phyloP scores from a whole-genome alignment of 1,284 basidiomycete genomes.

The Stereum hirsutum region DNA sequence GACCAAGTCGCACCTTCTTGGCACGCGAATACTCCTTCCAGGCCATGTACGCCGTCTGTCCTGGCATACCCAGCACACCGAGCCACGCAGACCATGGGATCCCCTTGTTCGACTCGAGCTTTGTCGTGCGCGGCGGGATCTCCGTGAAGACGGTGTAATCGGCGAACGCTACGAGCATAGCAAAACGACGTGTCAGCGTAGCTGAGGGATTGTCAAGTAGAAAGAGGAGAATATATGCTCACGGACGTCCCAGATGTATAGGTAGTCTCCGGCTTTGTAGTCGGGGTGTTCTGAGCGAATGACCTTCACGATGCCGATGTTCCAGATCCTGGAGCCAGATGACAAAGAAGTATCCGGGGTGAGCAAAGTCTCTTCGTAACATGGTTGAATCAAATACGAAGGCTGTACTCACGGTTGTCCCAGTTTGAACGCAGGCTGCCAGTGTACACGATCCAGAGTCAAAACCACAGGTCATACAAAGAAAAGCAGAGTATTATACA shows the following conservation, averaged over 20 bases:
- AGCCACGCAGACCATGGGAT: conserved; percentile 38
- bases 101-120: no score
- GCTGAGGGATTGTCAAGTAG: no score
- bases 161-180: no score
- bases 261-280: conserved; percentile 20
- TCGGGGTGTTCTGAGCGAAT: conserved; percentile 20
- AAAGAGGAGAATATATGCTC: conserved; percentile 4
- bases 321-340: conserved; percentile 11
- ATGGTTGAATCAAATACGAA: not conserved
- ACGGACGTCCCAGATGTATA: conserved; percentile 20
- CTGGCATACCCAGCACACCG: conserved; percentile 38
- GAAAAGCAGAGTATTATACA: no score
- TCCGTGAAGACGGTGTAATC: no score
- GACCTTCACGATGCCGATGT: conserved; percentile 18
- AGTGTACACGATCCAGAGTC: not conserved
- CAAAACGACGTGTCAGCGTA: no score
- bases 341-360: no score
- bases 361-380: no score
- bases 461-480: not conserved
- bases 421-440: conserved; percentile 5
- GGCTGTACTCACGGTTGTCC: conserved; percentile 13
- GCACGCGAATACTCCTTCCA: conserved; percentile 25
- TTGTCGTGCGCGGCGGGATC: no score
- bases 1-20: no score
- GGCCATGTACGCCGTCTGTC: conserved; percentile 29